phyloP scores from a whole-genome alignment of 2,329 filamentous ascomycete genomes.

The Dactylellina leptospora region DNA sequence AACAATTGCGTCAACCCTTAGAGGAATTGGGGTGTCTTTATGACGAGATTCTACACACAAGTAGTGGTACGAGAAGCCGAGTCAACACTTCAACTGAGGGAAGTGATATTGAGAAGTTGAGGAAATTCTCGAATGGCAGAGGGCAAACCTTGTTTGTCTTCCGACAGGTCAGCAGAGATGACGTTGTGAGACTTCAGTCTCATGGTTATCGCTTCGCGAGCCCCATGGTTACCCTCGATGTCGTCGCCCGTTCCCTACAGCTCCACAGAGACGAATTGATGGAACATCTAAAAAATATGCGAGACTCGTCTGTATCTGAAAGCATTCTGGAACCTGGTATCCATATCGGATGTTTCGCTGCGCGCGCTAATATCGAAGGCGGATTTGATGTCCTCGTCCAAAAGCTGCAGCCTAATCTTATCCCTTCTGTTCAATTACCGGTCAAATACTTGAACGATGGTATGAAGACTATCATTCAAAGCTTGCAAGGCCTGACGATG shows the following conservation, averaged over 20 bases:
- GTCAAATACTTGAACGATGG: conserved; percentile 65
- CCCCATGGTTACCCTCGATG: conserved; percentile 72
- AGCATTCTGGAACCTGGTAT: conserved; percentile 66
- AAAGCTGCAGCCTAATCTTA: conserved; percentile 67
- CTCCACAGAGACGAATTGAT: conserved; percentile 72
- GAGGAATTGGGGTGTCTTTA: conserved; percentile 74
- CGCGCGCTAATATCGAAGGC: conserved; percentile 63
- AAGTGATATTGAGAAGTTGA: conserved; percentile 55
- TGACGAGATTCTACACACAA: conserved; percentile 78
- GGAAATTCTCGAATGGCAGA: conserved; percentile 66
- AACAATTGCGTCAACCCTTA: conserved; percentile 71
- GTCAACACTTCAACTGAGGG: conserved; percentile 24
- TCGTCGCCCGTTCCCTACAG: conserved; percentile 77
- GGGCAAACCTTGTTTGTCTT: conserved; percentile 85
- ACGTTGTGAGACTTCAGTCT: conserved; percentile 72
- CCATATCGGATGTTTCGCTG: conserved; percentile 69
- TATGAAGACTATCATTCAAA: conserved; percentile 64
- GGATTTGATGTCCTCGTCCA: conserved; percentile 72
- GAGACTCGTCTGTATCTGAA: conserved; percentile 65
- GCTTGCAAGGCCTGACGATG: conserved; percentile 60
- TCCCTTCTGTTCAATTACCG: conserved; percentile 69
- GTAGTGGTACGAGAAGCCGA: conserved; percentile 59
- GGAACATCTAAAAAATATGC: conserved; percentile 71
- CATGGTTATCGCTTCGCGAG: conserved; percentile 81
- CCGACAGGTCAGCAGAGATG: conserved; percentile 68